Percentiles rank a stretch among this genome's conserved stretches.
Evolutionary conservation across 331 rosid genomes (phyloP).

Genomic region (Dryas integrifolia): DNA sequence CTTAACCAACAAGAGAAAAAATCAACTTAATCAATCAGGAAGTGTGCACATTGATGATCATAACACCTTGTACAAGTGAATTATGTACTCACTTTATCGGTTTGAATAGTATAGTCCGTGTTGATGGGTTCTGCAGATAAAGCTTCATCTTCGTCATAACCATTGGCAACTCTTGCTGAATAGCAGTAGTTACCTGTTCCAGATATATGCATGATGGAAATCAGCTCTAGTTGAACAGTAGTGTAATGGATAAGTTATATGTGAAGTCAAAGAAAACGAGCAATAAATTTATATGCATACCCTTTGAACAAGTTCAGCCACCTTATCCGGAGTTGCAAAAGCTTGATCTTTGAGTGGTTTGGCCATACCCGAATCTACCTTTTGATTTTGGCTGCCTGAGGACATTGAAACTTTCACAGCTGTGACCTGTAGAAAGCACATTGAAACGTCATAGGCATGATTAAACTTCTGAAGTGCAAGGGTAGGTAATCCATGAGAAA

Average conservation of each 20-base stretch:
- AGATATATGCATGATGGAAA: slow-evolving; percentile 19
- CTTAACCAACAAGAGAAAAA: neutral
- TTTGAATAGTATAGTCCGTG: slow-evolving; percentile 89
- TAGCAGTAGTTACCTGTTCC: slow-evolving; percentile 68
- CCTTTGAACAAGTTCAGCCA: slow-evolving; percentile 89
- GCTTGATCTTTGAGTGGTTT: slow-evolving; percentile 91
- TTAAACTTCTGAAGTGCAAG: slow-evolving; percentile 1
- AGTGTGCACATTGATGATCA: neutral
- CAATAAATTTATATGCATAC: slow-evolving; percentile 30
- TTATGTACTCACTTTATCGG: slow-evolving; percentile 73
- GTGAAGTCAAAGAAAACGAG: neutral
- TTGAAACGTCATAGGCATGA: slow-evolving; percentile 11
- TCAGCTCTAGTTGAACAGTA: slow-evolving; percentile 8
- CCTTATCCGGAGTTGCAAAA: slow-evolving; percentile 94
- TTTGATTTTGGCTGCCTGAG: slow-evolving; percentile 69
- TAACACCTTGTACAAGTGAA: neutral
- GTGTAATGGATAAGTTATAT: neutral
- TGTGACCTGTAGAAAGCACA: slow-evolving; percentile 60
- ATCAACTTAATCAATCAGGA: neutral
- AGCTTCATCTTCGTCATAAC: slow-evolving; percentile 90
- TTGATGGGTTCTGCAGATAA: slow-evolving; percentile 81
- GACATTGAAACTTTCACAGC: slow-evolving; percentile 91
- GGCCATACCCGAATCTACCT: slow-evolving; percentile 64
- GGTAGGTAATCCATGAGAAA: neutral
- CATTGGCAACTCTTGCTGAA: slow-evolving; percentile 75